phyloP scores from a whole-genome alignment of 805 yeast genomes.

The Candida silvicultrix region DNA sequence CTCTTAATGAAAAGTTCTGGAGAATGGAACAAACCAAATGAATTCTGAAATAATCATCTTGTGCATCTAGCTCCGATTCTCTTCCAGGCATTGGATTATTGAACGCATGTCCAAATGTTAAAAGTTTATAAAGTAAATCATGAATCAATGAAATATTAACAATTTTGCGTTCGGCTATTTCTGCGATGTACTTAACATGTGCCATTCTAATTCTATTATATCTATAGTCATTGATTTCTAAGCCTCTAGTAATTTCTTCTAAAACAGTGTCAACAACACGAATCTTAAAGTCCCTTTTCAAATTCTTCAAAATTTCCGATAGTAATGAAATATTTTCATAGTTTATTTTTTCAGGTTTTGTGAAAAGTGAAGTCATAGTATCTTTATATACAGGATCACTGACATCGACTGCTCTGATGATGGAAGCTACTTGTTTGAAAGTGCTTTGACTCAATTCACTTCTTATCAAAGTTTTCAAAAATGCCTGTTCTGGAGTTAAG shows the following conservation, averaged over 20 bases:
- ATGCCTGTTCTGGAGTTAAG: constrained; percentile 39
- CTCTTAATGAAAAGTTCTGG: constrained; percentile 21
- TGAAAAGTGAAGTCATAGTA: constrained; percentile 36
- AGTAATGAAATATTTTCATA: constrained; percentile 48
- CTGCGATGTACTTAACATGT: constrained; percentile 53
- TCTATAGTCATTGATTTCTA: constrained; percentile 59
- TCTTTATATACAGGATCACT: constrained; percentile 27
- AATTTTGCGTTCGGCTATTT: constrained; percentile 42
- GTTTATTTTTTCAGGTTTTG: constrained; percentile 54
- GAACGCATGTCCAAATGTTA: constrained; percentile 60
- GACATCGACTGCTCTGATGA: constrained; percentile 42
- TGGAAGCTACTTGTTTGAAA: constrained; percentile 26
- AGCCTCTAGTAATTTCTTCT: constrained; percentile 58
- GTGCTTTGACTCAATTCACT: constrained; percentile 39
- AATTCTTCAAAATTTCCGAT: constrained; percentile 38
- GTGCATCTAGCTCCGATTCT: constrained; percentile 45
- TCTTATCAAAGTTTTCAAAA: constrained; percentile 43
- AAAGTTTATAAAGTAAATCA: constrained; percentile 47
- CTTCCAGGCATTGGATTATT: constrained; percentile 45
- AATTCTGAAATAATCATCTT: constrained; percentile 67
- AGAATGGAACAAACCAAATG: constrained; percentile 44
- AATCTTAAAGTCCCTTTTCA: constrained; percentile 35
- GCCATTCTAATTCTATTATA: constrained; percentile 56
- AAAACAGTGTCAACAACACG: constrained; percentile 53
- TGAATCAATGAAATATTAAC: constrained; percentile 40